These are phyloP conservation scores for Syncephalastrum sp. DNA, from an alignment of 371 early-diverging fungal species.

Conservation along the genomic window DNA sequence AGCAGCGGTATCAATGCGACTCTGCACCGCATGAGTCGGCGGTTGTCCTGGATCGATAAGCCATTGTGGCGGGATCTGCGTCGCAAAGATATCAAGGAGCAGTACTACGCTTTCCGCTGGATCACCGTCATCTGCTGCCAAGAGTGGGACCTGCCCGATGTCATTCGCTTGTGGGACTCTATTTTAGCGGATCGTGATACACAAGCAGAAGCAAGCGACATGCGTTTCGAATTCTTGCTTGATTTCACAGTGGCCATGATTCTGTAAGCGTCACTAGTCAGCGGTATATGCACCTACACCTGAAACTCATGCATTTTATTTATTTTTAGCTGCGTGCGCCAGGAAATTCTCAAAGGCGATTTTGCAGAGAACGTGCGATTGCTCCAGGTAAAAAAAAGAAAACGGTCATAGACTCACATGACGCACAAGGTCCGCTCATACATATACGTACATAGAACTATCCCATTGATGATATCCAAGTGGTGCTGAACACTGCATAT, in stretches of 20 bases:
- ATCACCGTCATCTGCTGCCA: slow-evolving; percentile 80
- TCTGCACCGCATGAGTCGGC: slow-evolving; percentile 58
- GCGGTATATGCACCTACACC: background rate
- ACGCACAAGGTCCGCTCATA: background rate
- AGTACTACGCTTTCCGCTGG: slow-evolving; percentile 87
- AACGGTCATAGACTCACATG: background rate
- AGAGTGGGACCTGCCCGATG: slow-evolving; percentile 82
- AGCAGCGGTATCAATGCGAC: slow-evolving; percentile 63
- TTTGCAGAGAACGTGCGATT: slow-evolving; percentile 68
- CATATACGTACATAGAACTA: slow-evolving; percentile 34
- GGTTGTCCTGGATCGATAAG: slow-evolving; percentile 59
- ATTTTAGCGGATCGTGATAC: slow-evolving; percentile 66
- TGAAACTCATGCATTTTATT: slow-evolving; percentile 4
- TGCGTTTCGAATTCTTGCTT: slow-evolving; percentile 68
- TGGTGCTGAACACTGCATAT: slow-evolving; percentile 40
- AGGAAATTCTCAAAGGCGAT: slow-evolving; percentile 56
- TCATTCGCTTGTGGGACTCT: slow-evolving; percentile 85
- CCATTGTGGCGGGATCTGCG: slow-evolving; percentile 63
- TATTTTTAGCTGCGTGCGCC: slow-evolving; percentile 53
- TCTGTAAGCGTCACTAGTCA: slow-evolving; percentile 43
- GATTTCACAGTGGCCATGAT: slow-evolving; percentile 81
- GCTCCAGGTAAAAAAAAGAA: slow-evolving; percentile 44
- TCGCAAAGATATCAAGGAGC: slow-evolving; percentile 71
- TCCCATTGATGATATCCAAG: slow-evolving; percentile 50
- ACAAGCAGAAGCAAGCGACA: slow-evolving; percentile 28